Evolutionary conservation across 176 grass and related monocot genomes (phyloP).

Genomic region (Lolium perenne): DNA sequence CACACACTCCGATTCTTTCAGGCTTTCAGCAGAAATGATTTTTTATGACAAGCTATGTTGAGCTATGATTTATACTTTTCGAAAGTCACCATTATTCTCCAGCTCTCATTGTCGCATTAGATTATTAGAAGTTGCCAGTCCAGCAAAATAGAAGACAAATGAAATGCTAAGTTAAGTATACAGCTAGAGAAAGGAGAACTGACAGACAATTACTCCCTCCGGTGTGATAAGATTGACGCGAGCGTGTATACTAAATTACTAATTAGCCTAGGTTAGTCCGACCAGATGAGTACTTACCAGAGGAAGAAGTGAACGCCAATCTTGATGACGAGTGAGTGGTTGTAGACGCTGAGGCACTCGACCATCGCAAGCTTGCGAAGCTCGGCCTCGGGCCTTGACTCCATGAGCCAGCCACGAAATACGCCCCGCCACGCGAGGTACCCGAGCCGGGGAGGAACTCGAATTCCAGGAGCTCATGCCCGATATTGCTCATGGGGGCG

Average conservation of each 20-base stretch:
- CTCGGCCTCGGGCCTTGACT: conserved; percentile 42
- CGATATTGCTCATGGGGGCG: too few relatives aligned
- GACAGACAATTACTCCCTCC: not conserved
- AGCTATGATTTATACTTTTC: too few relatives aligned
- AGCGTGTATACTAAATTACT: too few relatives aligned
- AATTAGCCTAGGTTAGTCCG: too few relatives aligned
- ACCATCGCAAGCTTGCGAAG: conserved; percentile 59
- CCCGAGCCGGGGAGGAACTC: conserved; percentile 55
- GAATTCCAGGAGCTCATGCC: too few relatives aligned
- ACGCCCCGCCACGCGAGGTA: conserved; percentile 57
- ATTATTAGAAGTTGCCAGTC: not conserved
- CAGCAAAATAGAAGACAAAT: not conserved
- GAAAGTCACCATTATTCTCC: too few relatives aligned
- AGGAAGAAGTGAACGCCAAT: conserved; percentile 83
- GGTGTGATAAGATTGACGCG: too few relatives aligned
- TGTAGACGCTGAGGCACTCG: conserved; percentile 71
- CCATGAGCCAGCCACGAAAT: conserved; percentile 80
- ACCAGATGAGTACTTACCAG: too few relatives aligned
- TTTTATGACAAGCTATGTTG: too few relatives aligned
- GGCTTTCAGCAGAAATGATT: too few relatives aligned
- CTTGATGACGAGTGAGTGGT: conserved; percentile 82
- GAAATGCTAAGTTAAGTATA: not conserved
- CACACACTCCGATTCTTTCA: too few relatives aligned
- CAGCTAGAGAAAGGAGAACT: not conserved
- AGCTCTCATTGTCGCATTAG: too few relatives aligned